A percentile compares a stretch with the other conserved stretches of the same genome.
Evolutionary conservation across 148 eudicot genomes (phyloP).

Genomic region (Linanthus parryae): DNA sequence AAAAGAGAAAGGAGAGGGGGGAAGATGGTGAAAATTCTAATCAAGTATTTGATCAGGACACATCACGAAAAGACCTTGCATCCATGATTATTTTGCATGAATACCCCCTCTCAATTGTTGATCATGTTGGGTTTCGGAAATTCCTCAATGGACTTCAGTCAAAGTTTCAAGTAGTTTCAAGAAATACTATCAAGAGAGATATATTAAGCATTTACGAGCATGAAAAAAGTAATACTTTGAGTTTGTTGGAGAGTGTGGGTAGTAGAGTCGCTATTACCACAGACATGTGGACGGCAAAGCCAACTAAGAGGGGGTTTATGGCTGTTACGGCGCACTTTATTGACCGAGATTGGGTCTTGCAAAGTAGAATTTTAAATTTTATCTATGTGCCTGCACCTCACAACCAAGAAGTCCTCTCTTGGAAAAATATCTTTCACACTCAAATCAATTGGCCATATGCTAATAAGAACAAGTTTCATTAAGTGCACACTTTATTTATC

Average conservation of each 20-base stretch:
- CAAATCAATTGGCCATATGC: too few species aligned
- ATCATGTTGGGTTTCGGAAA: background rate
- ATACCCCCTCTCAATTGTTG: background rate
- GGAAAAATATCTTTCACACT: too few species aligned
- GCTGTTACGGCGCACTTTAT: constrained; percentile 22
- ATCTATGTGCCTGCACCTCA: constrained; percentile 15
- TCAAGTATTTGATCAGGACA: background rate
- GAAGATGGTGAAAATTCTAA: background rate
- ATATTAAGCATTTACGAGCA: constrained; percentile 1
- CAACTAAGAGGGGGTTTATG: constrained; percentile 20
- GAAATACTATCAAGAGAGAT: constrained; percentile 12
- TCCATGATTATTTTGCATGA: constrained; percentile 4
- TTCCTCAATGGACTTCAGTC: background rate
- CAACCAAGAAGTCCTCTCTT: constrained; percentile 5
- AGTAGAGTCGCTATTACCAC: constrained; percentile 15
- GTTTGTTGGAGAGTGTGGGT: constrained; percentile 8
- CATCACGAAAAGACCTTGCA: background rate
- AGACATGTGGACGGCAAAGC: constrained; percentile 19
- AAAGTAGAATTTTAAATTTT: constrained; percentile 17
- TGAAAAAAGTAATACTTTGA: constrained; percentile 2
- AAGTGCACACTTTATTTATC: too few species aligned
- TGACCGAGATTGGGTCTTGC: constrained; percentile 12
- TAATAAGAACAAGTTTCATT: too few species aligned
- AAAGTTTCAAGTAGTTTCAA: background rate
- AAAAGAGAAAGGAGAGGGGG: background rate